phyloP scores from a whole-genome alignment of 2,329 filamentous ascomycete species.

The Tolypocladium guangdongense region DNA sequence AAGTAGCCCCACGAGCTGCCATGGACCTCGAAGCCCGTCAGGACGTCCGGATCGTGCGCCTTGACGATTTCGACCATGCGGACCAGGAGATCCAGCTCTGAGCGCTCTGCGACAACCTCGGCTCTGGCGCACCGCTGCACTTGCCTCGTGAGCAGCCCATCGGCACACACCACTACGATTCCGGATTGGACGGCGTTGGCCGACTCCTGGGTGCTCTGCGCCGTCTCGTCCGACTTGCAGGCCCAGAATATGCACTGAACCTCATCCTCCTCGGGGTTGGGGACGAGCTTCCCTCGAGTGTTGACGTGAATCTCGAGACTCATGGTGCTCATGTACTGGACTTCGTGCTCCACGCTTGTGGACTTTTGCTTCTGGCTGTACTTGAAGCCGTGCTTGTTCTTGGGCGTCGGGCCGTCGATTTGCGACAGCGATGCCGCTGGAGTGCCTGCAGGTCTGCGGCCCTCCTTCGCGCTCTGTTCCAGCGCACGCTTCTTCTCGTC shows the following conservation, averaged over 20 bases:
- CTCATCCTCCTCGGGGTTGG: slow-evolving; percentile 85
- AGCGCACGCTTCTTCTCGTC: slow-evolving; percentile 16
- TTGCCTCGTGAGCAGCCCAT: slow-evolving; percentile 45
- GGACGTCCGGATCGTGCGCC: slow-evolving; percentile 74
- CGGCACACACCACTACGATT: slow-evolving; percentile 59
- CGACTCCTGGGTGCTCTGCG: slow-evolving; percentile 25
- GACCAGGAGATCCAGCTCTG: slow-evolving; percentile 76
- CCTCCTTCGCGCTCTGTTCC: slow-evolving; percentile 9
- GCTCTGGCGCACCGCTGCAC: slow-evolving; percentile 51
- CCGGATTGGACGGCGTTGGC: slow-evolving; percentile 49
- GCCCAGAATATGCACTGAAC: slow-evolving; percentile 87
- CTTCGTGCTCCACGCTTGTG: slow-evolving; percentile 70
- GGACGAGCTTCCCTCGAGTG: slow-evolving; percentile 66
- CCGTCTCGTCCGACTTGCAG: slow-evolving; percentile 59
- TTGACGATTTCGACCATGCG: slow-evolving; percentile 82
- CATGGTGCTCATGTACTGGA: slow-evolving; percentile 94
- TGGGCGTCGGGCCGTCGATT: slow-evolving; percentile 80
- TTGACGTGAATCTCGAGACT: slow-evolving; percentile 89
- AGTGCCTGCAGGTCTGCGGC: slow-evolving; percentile 12
- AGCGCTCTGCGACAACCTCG: slow-evolving; percentile 62
- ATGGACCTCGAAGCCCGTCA: slow-evolving; percentile 92
- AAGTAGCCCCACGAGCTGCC: slow-evolving; percentile 91
- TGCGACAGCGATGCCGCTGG: slow-evolving; percentile 53
- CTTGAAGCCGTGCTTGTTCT: slow-evolving; percentile 71
- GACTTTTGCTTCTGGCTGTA: slow-evolving; percentile 68